These are phyloP conservation scores for Tetrapyrgos nigripes DNA, from an alignment of 1,284 basidiomycete genomes.

Conservation along the genomic window DNA sequence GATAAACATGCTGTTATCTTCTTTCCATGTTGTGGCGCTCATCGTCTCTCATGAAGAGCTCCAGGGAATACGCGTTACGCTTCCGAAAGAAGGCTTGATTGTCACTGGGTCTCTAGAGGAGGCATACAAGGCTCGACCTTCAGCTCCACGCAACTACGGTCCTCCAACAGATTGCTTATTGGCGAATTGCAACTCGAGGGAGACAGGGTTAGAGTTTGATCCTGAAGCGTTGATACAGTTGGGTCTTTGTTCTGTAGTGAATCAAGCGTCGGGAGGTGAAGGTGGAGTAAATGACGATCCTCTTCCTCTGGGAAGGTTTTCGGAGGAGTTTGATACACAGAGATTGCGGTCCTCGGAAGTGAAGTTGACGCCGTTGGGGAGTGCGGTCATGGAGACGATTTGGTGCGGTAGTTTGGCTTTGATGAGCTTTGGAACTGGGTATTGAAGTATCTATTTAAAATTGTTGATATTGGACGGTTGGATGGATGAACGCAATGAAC, in stretches of 20 bases:
- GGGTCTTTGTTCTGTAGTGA: constrained; percentile 10
- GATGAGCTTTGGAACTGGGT: constrained; percentile 14
- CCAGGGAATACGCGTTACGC: constrained; percentile 11
- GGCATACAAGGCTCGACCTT: neutral
- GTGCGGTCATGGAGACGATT: constrained; percentile 17
- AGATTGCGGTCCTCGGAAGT: constrained; percentile 9
- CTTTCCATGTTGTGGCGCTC: constrained; percentile 12
- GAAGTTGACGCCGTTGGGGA: constrained; percentile 15
- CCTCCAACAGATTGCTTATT: constrained; percentile 3
- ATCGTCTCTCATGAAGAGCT: constrained; percentile 13
- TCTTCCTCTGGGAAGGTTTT: constrained; percentile 7
- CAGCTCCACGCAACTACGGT: neutral
- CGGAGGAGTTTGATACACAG: constrained; percentile 10
- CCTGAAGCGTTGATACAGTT: constrained; percentile 16
- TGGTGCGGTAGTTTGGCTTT: constrained; percentile 17
- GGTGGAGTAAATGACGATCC: neutral
- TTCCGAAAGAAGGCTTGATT: constrained; percentile 15
- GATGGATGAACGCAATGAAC: too few species aligned
- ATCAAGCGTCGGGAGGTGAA: too few species aligned
- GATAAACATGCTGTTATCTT: constrained; percentile 11
- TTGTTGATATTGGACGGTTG: too few species aligned
- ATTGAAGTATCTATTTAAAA: too few species aligned
- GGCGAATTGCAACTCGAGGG: constrained; percentile 14
- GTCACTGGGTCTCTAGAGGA: constrained; percentile 14
- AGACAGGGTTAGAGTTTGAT: constrained; percentile 15